phyloP scores from a whole-genome alignment of 1,139 yeast genomes.

The Yamadazyma songkhlaensis region DNA sequence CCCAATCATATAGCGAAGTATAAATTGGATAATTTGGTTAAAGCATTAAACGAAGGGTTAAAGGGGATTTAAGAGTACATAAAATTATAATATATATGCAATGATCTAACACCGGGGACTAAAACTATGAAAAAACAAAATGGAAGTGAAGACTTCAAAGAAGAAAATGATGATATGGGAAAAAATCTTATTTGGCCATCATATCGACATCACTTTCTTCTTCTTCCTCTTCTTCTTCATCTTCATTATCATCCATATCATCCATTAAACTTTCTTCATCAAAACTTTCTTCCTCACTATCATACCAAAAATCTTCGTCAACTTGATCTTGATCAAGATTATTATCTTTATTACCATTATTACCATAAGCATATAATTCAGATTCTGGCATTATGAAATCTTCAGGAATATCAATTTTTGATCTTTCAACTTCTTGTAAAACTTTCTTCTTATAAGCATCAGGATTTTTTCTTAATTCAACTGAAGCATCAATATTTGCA shows the following conservation, averaged over 20 bases:
- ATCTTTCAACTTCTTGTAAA: slow-evolving; percentile 76
- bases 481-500: slow-evolving; percentile 96
- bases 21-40: slow-evolving; percentile 35
- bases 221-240: slow-evolving; percentile 57
- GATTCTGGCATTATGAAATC: slow-evolving; percentile 79
- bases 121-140: too few species aligned
- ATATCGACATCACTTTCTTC: slow-evolving; percentile 43
- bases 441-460: slow-evolving; percentile 80
- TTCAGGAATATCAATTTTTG: slow-evolving; percentile 79
- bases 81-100: too few species aligned
- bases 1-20: slow-evolving; percentile 44
- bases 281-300: slow-evolving; percentile 55
- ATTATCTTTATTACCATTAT: slow-evolving; percentile 34
- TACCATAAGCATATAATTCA: slow-evolving; percentile 59
- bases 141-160: background rate
- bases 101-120: too few species aligned
- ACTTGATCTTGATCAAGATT: slow-evolving; percentile 61
- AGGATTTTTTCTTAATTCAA: slow-evolving; percentile 82
- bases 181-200: slow-evolving; percentile 20
- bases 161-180: background rate
- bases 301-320: slow-evolving; percentile 88
- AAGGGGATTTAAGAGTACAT: slow-evolving; percentile 18
- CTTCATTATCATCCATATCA: slow-evolving; percentile 52
- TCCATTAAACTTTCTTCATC: slow-evolving; percentile 57
- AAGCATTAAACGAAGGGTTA: slow-evolving; percentile 32